Evolutionary conservation across 495 filamentous ascomycete genomes (phyloP).

Genomic region (Chaetomium fimeti): DNA sequence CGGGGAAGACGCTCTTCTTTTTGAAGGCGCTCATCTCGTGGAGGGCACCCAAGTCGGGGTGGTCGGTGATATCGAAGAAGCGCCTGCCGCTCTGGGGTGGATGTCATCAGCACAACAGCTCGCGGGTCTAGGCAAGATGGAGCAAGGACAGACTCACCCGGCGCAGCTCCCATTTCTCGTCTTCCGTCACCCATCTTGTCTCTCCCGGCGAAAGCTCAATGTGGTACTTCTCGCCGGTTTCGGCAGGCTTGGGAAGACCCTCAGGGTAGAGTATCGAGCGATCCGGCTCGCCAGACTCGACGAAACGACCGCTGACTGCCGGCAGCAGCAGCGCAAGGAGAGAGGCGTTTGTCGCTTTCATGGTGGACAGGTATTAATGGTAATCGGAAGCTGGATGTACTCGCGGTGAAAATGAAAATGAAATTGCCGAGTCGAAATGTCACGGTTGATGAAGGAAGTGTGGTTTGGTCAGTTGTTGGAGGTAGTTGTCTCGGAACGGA

Average conservation of each 20-base stretch:
- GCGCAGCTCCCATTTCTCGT: slow-evolving; percentile 89
- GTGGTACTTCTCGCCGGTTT: slow-evolving; percentile 59
- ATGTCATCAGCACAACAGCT: slow-evolving; percentile 1
- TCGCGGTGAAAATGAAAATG: neutral
- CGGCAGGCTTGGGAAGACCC: slow-evolving; percentile 31
- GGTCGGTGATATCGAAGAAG: slow-evolving; percentile 93
- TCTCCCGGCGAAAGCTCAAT: slow-evolving; percentile 88
- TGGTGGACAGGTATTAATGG: slow-evolving; percentile 15
- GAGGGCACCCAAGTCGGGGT: slow-evolving; percentile 54
- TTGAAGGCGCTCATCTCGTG: slow-evolving; percentile 43
- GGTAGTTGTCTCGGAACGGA: neutral
- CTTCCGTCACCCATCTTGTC: slow-evolving; percentile 83
- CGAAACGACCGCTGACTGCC: slow-evolving; percentile 51
- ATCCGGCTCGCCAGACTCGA: slow-evolving; percentile 49
- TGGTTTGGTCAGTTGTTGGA: neutral
- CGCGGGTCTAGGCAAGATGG: neutral
- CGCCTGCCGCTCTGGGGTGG: slow-evolving; percentile 71
- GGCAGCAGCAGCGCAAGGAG: slow-evolving; percentile 49
- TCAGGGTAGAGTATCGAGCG: slow-evolving; percentile 40
- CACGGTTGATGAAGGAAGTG: neutral
- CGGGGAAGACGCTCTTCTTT: slow-evolving; percentile 58
- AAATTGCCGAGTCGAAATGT: neutral
- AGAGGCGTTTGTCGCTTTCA: slow-evolving; percentile 48
- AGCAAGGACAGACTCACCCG: slow-evolving; percentile 55
- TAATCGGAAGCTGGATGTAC: neutral